Conservation (phyloP, 2,329 filamentous ascomycete species). For the Microdochium bolleyi region DNA sequence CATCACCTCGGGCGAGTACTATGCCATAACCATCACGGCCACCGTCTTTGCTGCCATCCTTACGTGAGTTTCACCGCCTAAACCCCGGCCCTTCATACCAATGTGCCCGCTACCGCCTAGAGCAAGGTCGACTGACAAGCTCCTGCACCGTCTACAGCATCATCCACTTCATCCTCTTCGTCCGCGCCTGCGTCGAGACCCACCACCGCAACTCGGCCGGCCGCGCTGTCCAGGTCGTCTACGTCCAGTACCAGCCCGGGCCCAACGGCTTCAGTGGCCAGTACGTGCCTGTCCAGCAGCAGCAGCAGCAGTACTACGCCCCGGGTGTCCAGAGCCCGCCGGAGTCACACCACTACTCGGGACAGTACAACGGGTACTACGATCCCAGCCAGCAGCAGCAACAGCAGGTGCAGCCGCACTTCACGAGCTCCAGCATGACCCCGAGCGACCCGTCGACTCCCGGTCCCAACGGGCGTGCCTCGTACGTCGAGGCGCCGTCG, state of each 20-base stretch:
- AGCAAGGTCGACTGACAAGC: neutral
- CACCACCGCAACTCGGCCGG: slow-evolving; percentile 3
- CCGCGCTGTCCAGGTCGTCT: slow-evolving; percentile 1
- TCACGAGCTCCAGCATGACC: too few relatives aligned
- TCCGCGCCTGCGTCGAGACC: slow-evolving; percentile 11
- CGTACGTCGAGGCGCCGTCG: too few relatives aligned
- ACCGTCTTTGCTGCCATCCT: neutral
- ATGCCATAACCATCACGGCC: neutral
- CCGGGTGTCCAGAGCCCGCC: neutral
- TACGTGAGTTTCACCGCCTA: too few relatives aligned
- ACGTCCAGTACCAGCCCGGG: neutral
- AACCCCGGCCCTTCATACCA: too few relatives aligned
- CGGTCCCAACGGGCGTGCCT: too few relatives aligned
- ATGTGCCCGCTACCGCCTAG: too few relatives aligned
- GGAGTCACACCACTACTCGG: neutral
- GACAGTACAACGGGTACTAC: neutral
- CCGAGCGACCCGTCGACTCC: too few relatives aligned
- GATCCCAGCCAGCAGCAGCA: neutral
- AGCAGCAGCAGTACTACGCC: neutral
- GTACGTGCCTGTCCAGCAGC: slow-evolving; percentile 1
- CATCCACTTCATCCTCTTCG: slow-evolving; percentile 15
- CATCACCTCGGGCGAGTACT: neutral
- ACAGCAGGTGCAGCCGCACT: neutral
- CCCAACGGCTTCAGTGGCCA: neutral
- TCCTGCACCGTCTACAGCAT: slow-evolving; percentile 6